Conservation (phyloP, 129 eudicot species). For the Smallanthus sonchifolius region DNA sequence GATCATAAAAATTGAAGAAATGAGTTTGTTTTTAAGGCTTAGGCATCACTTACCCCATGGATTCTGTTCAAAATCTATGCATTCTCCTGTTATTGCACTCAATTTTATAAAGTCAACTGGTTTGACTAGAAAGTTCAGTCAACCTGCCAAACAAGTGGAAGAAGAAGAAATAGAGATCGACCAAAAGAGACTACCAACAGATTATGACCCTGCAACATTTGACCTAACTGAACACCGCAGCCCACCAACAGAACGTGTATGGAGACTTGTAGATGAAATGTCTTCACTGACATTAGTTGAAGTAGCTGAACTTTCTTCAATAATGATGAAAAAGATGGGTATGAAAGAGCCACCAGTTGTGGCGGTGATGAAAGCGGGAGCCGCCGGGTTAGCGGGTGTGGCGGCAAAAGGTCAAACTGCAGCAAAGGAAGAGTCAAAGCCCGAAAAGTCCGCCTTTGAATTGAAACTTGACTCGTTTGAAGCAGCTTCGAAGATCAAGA, state of each 20-base stretch:
- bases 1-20: conserved; percentile 9
- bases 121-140: conserved; percentile 42
- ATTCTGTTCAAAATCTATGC: conserved; percentile 27
- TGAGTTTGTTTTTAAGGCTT: conserved; percentile 54
- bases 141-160: conserved; percentile 51
- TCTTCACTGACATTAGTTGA: conserved; percentile 59
- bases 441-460: conserved; percentile 78
- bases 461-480: conserved; percentile 75
- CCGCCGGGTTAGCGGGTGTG: conserved; percentile 51
- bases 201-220: conserved; percentile 80
- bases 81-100: conserved; percentile 19
- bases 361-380: conserved; percentile 75
- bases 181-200: conserved; percentile 82
- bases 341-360: conserved; percentile 62
- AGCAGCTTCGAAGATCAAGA: conserved; percentile 73
- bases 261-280: conserved; percentile 88
- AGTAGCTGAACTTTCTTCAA: conserved; percentile 45
- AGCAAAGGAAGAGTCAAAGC: conserved; percentile 52
- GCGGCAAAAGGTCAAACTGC: conserved; percentile 33
- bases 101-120: conserved; percentile 23
- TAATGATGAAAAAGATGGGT: conserved; percentile 71
- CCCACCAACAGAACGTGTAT: conserved; percentile 85
- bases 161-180: conserved; percentile 79
- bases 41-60: conserved; percentile 46
- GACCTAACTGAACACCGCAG: conserved; percentile 86